Evolutionary conservation across 371 early-diverging fungal species (phyloP), one percentile per base, ranked within the genome.

Genomic region (Polyrhizophydium stewartii): DNA sequence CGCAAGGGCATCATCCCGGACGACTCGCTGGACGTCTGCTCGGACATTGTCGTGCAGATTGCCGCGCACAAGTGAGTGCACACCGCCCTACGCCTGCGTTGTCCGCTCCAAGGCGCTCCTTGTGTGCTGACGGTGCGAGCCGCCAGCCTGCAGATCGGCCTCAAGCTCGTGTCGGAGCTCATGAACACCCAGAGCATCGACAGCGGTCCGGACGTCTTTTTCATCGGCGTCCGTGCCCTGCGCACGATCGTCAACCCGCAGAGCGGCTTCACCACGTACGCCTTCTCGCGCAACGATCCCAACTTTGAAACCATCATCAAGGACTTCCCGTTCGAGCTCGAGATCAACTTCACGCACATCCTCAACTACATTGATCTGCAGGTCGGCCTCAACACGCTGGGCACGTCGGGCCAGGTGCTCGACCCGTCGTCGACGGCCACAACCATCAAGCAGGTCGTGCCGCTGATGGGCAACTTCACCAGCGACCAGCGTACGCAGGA

Each of bases 31-130:
- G 76, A 78, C 41, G 65, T 60, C 7, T 66, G 67, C 53, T 69
- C 62, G 1, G 71, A 67, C 12, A 71, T 78, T 63, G 50, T 72
- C 16, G 65, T 76, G n/a, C 78, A 78, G 58, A 78, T 78, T 66
- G 72, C 68, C 1, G 73, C 72, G 12, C 78, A 78, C 41, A 66
- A 68, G 67, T 68, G 47, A 45, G 63, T 35, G 35, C 7, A 3
- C 35, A n/a, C n/a, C n/a, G n/a, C n/a, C n/a, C n/a, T n/a, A n/a
- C n/a, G n/a, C n/a, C n/a, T n/a, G n/a, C n/a, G n/a, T n/a, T n/a
- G n/a, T n/a, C n/a, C n/a, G n/a, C n/a, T n/a, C n/a, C n/a, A n/a
- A 17, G 19, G 30, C 25, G 6, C 49, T 66, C 12, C 19, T 25
- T n/a, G 12, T 58, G 27, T n/a, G 9, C 33, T 24, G 33, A 16